Conservation (phyloP, 148 eudicot genomes). For the Polygonum aviculare region DNA sequence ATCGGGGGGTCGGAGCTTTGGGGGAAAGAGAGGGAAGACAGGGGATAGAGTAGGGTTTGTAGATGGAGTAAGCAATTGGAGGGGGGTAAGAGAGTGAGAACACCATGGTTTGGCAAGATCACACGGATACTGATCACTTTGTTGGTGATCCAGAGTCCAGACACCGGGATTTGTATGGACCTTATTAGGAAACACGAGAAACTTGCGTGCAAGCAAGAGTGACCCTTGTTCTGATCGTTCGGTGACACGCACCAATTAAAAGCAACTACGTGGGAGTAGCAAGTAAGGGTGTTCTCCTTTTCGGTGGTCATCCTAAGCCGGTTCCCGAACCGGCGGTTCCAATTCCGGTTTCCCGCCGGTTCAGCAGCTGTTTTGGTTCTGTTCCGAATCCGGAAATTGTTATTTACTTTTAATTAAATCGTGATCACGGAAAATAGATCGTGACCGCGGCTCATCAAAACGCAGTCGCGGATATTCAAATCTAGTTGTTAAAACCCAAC, state of each 20-base stretch:
- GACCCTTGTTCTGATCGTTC: neutral
- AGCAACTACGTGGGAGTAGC: neutral
- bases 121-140: neutral
- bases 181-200: neutral
- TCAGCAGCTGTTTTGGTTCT: too few species aligned
- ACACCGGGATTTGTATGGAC: too few species aligned
- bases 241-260: neutral
- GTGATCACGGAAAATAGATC: too few species aligned
- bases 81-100: neutral
- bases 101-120: neutral
- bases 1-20: neutral
- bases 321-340: too few species aligned
- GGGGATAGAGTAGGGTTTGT: neutral
- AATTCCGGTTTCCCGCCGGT: too few species aligned
- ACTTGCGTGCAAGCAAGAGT: neutral
- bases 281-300: neutral
- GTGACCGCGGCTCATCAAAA: too few species aligned
- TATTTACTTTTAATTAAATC: too few species aligned
- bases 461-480: too few species aligned
- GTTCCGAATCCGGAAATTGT: too few species aligned
- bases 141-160: too few species aligned
- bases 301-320: too few species aligned
- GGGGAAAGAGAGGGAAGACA: neutral
- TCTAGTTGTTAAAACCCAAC: too few species aligned
- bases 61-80: constrained; percentile 1